Base-by-base conservation (phyloP, 805 yeast species). In the Lipomyces chichibuensis region DNA sequence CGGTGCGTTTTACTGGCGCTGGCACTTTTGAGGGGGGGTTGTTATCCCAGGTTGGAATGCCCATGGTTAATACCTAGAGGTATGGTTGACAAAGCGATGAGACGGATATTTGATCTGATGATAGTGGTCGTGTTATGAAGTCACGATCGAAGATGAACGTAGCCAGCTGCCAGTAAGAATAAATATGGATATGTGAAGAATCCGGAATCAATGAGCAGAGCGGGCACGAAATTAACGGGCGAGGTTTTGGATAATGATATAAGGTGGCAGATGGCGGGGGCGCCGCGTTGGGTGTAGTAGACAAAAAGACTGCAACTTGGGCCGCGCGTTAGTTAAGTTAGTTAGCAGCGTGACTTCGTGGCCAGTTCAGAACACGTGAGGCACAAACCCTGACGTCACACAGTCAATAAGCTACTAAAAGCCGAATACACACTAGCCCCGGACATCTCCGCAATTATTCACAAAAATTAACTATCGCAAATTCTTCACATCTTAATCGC, bases 31-130 rank as follows among this genome's bases (percentile, higher is more conserved):
- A 58, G 61, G 54, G 64, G 58, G 27, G n/a, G n/a, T n/a, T 23
- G 49, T 8, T 43, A n/a, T 43, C 51, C 65, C 65, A 65, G 61
- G 63, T 63, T 11, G 69, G 69, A 14, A 65, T 43, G 32, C 69
- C 69, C 69, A 65, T 65, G 25, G 46, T 25, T 59, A 23, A 29
- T 14, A 20, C 6, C 29, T 2, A 27, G 32, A 29, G 7, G 32
- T 29, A 7, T 6, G 17, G 33, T 11, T 23, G 52, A 57, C 25
- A 33, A n/a, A 49, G 25, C 1, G 17, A 29, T 27, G n/a, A 8
- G 46, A 29, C 20, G 39, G 35, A 11, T 5, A 23, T 17, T n/a
- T n/a, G 49, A 43, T 43, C 23, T 17, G 49, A 43, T 9, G 43
- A 2, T 37, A 14, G 2, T 13, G 43, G 43, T 14, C 17, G 43